phyloP scores from a whole-genome alignment of 2,329 filamentous ascomycete species.

The Ophiosphaerella korrae region DNA sequence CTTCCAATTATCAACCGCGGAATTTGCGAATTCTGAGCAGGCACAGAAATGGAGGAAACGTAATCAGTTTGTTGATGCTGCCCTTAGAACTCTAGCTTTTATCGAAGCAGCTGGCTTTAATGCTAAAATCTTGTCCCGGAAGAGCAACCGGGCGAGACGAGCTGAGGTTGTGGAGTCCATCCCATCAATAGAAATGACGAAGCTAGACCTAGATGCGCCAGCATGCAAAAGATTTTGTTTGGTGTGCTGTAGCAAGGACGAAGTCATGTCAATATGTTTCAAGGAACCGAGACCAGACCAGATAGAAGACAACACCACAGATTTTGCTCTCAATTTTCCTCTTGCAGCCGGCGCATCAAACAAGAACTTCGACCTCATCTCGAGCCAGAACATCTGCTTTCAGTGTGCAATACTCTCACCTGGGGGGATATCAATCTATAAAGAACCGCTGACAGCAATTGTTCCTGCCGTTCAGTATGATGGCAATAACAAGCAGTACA shows the following conservation, averaged over 20 bases:
- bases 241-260: slow-evolving; percentile 40
- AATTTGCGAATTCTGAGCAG: slow-evolving; percentile 15
- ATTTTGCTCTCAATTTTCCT: slow-evolving; percentile 44
- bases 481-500: slow-evolving; percentile 40
- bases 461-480: slow-evolving; percentile 36
- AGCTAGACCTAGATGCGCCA: slow-evolving; percentile 32
- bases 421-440: slow-evolving; percentile 34
- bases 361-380: slow-evolving; percentile 33
- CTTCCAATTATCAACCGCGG: slow-evolving; percentile 21
- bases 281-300: slow-evolving; percentile 29
- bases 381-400: slow-evolving; percentile 43
- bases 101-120: slow-evolving; percentile 38
- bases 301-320: slow-evolving; percentile 35
- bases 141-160: slow-evolving; percentile 39
- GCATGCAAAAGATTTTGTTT: slow-evolving; percentile 35
- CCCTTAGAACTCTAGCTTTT: slow-evolving; percentile 29
- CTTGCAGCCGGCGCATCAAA: slow-evolving; percentile 35
- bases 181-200: slow-evolving; percentile 18
- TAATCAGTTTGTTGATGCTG: slow-evolving; percentile 35
- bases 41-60: slow-evolving; percentile 18
- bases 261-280: slow-evolving; percentile 42
- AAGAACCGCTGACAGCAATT: slow-evolving; percentile 34
- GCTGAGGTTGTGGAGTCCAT: slow-evolving; percentile 27
- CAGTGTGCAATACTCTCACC: slow-evolving; percentile 37
- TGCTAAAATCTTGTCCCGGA: slow-evolving; percentile 39